Base-by-base conservation (phyloP, 306 rosid species). In the Alnus rubra region DNA sequence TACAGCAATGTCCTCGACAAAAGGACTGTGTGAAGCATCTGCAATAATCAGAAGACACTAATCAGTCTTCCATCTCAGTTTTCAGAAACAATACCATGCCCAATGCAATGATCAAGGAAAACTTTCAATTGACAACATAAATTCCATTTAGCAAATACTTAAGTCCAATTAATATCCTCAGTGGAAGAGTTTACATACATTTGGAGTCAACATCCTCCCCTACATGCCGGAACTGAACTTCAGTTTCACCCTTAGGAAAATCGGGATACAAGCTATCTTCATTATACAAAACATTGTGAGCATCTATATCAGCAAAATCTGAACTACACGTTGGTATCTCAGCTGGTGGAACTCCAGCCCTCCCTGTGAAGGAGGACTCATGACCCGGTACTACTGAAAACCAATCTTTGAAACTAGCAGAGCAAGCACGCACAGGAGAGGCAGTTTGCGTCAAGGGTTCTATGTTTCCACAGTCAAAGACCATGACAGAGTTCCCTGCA, bases 1-100 rank as follows among this genome's bases (percentile, higher is more conserved):
- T 76, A 71, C 73, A 81, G 82, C 89, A 74, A 75, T 58, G 60
- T 77, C 75, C 65, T 79, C 89, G n/a, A 79, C 54, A 58, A 79
- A 73, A 73, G 88, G 70, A 73, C 83, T 81, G 58, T 80, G 77
- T 73, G 86, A 88, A 80, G 85, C 82, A 93, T 83, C 98, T 94
- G 93, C 88, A 89, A 67, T 84, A 47, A 62, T 59, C 63, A 80
- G 56, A 87, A 78, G 75, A 76, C 75, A 79, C 28, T 16, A 63
- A 77, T 88, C 76, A 89, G 80, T 58, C 68, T 62, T 31, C 39
- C 51, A 58, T 13, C 74, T 52, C 51, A 69, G 58, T 50, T 58
- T 76, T 78, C 72, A 80, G 47, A 74, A 73, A 64, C 23, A 52
- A 80, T n/a, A 71, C 44, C 30, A 79, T 72, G 2, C 3, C 8